Evolutionary conservation across 495 filamentous ascomycete genomes (phyloP), one percentile per base, ranked within the genome.

Genomic region (Copromyces sp.): DNA sequence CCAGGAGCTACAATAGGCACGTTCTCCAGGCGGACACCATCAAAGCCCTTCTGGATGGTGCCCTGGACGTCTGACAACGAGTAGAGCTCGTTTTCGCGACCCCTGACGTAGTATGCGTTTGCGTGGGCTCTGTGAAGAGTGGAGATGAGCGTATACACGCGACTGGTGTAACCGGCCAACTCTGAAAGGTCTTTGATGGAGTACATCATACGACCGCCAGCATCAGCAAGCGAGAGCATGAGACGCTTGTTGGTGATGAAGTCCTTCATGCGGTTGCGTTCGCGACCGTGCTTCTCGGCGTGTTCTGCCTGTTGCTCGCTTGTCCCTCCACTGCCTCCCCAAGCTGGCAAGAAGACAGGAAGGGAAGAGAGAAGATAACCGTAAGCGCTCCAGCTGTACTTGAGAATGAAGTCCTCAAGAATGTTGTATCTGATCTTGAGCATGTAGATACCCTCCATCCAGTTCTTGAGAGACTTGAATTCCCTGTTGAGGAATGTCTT

Each of bases 191-290:
- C 96, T 83, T 99, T 99, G 83, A 99, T 94, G 74, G 91, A 93
- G 83, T 98, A 98, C 96, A 99, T 99, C 91, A 99, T 95, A 42
- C 96, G 87, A 29, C 94, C 94, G 70, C 96, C 96, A 9, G 96
- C 96, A 80, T 99, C 96, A 5, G 96, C 96, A 17, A 98, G 87
- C 24, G 95, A 98, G 38, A 99, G 88, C 96, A 99, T 98, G 71
- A 99, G 88, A 2, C 96, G 91, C 81, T 98, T 98, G 82, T 99
- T 99, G 17, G 95, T 98, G 82, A 99, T 97, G 82, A 99, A 99
- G n/a, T 95, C 91, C 83, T 95, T 94, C 95, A 98, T 98, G 39
- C 96, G 92, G 72, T 88, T 87, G 41, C 90, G 88, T 79, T 97
- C 94, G 16, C 92, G 88, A 38, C 88, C 88, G 44, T 82, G 82